Conservation (phyloP, 2,329 filamentous ascomycete species). For the Madurella fahalii region DNA sequence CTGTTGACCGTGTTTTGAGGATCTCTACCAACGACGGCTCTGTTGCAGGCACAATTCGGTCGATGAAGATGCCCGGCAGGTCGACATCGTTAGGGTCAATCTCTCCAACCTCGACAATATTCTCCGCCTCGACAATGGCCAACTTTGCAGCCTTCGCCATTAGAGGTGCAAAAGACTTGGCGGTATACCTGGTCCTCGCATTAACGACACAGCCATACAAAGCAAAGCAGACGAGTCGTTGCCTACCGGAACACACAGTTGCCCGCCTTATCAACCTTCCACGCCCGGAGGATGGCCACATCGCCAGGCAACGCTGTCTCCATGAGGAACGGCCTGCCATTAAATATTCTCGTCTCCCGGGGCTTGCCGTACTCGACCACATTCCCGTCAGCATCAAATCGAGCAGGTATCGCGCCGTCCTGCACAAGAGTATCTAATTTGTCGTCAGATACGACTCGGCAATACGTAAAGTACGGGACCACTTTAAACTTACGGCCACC, state of each 20-base stretch:
- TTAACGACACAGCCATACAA: conserved; percentile 33
- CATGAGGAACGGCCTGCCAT: conserved; percentile 70
- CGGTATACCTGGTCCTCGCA: conserved; percentile 50
- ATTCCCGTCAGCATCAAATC: conserved; percentile 54
- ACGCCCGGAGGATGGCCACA: conserved; percentile 71
- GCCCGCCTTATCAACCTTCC: conserved; percentile 70
- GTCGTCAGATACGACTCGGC: neutral
- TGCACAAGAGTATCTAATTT: conserved; percentile 58
- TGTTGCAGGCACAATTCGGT: conserved; percentile 73
- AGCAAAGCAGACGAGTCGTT: neutral
- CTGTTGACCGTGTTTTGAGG: conserved; percentile 51
- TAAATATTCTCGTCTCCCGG: conserved; percentile 69
- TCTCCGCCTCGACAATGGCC: conserved; percentile 80
- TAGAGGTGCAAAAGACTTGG: conserved; percentile 68
- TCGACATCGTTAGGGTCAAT: conserved; percentile 72
- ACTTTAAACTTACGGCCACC: conserved; percentile 52
- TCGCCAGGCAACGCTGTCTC: conserved; percentile 73
- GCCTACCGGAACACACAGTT: conserved; percentile 65
- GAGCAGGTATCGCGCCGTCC: conserved; percentile 63
- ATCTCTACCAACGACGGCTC: conserved; percentile 69
- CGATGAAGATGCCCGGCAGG: conserved; percentile 77
- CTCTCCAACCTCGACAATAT: conserved; percentile 71
- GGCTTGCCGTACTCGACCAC: conserved; percentile 61
- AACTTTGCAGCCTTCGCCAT: conserved; percentile 78
- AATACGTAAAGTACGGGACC: neutral